Conservation (phyloP, 139 green algal genomes). For the Chlamydomonas incerta region DNA sequence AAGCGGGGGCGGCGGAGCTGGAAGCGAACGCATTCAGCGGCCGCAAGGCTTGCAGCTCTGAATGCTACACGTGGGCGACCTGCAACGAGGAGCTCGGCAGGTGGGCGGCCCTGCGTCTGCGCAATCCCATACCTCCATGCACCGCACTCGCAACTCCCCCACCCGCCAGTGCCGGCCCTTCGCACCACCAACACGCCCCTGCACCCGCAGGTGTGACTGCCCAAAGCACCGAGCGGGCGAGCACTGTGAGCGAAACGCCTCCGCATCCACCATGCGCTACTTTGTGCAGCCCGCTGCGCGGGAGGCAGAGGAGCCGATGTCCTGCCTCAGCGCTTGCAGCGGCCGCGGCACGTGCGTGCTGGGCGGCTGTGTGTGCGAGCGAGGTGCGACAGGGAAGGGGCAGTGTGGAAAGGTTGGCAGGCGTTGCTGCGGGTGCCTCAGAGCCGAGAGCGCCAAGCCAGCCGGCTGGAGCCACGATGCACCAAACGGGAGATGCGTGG, state of each 20-base stretch:
- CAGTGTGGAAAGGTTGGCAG: no score
- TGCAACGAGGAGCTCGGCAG: conserved; percentile 1
- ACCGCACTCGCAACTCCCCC: no score
- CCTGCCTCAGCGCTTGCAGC: neutral
- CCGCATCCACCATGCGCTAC: neutral
- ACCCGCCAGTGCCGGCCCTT: no score
- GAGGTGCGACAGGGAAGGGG: neutral
- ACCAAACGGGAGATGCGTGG: no score
- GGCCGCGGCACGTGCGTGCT: neutral
- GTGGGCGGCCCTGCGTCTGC: no score
- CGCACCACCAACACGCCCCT: no score
- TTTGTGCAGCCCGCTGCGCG: neutral
- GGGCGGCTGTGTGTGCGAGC: neutral
- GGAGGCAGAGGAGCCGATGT: neutral
- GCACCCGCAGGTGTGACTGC: conserved; percentile 14
- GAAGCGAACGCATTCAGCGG: no score
- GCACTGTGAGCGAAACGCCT: neutral
- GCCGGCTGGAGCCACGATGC: no score
- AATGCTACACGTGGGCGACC: neutral
- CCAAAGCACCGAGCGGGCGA: conserved; percentile 4
- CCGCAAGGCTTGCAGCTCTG: neutral
- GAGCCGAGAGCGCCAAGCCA: no score
- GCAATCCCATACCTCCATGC: no score
- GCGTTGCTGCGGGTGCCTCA: no score
- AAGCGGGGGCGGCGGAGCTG: no score